Percentiles rank a stretch among this genome's conserved stretches.
Conservation (phyloP, 2,329 filamentous ascomycete species). For the Cercospora zeae-maydis region DNA sequence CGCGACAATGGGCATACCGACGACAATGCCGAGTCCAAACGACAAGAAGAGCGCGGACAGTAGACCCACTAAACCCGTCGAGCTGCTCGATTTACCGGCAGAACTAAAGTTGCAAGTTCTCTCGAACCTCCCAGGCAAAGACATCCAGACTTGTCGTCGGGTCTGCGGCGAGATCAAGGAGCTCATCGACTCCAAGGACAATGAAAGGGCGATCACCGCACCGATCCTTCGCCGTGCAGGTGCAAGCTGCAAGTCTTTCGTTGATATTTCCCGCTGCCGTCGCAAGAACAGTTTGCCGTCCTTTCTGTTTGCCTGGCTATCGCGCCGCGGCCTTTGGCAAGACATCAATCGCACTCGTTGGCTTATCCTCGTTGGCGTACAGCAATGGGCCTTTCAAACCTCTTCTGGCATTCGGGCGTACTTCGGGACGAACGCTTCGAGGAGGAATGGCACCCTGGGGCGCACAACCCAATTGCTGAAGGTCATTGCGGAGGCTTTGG, state of each 20-base stretch:
- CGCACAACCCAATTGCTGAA: neutral
- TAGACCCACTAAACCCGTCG: too few relatives aligned
- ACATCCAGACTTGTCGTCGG: neutral
- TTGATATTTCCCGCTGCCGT: too few relatives aligned
- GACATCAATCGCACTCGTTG: too few relatives aligned
- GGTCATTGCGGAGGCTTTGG: neutral
- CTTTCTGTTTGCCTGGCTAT: too few relatives aligned
- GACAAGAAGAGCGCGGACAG: neutral
- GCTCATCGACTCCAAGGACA: neutral
- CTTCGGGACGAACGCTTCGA: too few relatives aligned
- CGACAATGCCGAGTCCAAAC: neutral
- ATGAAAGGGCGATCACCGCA: neutral
- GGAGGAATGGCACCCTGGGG: neutral
- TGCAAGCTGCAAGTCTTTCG: too few relatives aligned
- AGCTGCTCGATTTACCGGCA: neutral
- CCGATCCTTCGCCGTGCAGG: neutral
- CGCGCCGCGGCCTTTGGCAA: too few relatives aligned
- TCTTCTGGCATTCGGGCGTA: too few relatives aligned
- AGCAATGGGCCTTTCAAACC: too few relatives aligned
- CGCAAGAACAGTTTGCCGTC: too few relatives aligned
- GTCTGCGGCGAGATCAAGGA: neutral
- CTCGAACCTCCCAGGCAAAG: neutral
- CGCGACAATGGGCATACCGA: neutral
- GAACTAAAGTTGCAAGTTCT: neutral
- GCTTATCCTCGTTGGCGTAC: too few relatives aligned